Conservation (phyloP, 805 yeast species). For the Spencermartinsiella europaea region DNA sequence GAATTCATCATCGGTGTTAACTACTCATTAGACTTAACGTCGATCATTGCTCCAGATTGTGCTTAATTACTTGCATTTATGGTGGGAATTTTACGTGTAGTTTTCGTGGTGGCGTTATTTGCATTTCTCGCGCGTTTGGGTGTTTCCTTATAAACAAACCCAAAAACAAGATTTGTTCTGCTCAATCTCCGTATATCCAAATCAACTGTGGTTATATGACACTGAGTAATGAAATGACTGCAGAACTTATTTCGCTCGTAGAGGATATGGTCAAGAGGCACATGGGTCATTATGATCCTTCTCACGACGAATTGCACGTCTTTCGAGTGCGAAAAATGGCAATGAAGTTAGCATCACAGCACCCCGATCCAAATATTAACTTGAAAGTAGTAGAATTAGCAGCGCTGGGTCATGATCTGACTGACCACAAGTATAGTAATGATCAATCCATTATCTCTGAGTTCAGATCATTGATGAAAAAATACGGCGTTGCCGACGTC, state of each 20-base stretch:
- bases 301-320: slow-evolving; percentile 31
- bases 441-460: slow-evolving; percentile 10
- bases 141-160: too few relatives aligned
- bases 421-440: slow-evolving; percentile 30
- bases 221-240: too few relatives aligned
- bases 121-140: too few relatives aligned
- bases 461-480: slow-evolving; percentile 10
- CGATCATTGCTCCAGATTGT: too few relatives aligned
- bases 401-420: slow-evolving; percentile 32
- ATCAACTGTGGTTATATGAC: too few relatives aligned
- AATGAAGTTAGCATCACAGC: slow-evolving; percentile 19
- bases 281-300: slow-evolving; percentile 29
- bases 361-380: slow-evolving; percentile 18
- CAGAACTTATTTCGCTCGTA: not conserved
- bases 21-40: too few relatives aligned
- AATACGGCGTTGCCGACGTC: slow-evolving; percentile 14
- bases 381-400: slow-evolving; percentile 28
- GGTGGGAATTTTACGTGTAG: too few relatives aligned
- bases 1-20: too few relatives aligned
- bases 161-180: too few relatives aligned
- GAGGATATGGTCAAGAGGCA: slow-evolving; percentile 15
- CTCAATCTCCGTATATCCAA: too few relatives aligned
- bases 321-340: slow-evolving; percentile 30
- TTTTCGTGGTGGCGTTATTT: too few relatives aligned
- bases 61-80: too few relatives aligned